phyloP scores from a whole-genome alignment of 176 grass and related monocot genomes.

The Alloteropsis semialata region DNA sequence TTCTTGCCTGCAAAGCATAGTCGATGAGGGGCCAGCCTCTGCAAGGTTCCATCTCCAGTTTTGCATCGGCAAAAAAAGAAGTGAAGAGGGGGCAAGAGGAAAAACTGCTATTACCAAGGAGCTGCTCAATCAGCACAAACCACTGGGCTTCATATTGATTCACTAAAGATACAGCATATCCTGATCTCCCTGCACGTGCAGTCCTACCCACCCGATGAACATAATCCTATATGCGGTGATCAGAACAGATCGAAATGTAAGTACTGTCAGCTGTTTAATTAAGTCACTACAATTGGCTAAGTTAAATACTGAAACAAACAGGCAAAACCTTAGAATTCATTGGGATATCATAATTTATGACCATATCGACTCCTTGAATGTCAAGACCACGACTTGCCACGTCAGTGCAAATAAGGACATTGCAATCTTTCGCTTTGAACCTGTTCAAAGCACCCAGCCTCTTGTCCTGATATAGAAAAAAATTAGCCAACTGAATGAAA shows the following conservation, averaged over 20 bases:
- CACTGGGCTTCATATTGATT: conserved; percentile 73
- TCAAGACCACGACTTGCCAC: conserved; percentile 88
- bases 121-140: conserved; percentile 61
- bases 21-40: background rate
- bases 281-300: background rate
- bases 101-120: conserved; percentile 57
- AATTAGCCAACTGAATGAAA: background rate
- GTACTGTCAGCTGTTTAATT: background rate
- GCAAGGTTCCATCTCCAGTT: background rate
- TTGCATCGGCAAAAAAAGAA: background rate
- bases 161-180: conserved; percentile 75
- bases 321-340: conserved; percentile 68
- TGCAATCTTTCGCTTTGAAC: conserved; percentile 73
- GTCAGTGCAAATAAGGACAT: conserved; percentile 74
- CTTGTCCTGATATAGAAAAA: conserved; percentile 56
- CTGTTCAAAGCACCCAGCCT: conserved; percentile 82
- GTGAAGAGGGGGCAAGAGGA: background rate
- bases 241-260: background rate
- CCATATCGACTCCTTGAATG: conserved; percentile 72
- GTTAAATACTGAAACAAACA: background rate
- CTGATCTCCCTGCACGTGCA: conserved; percentile 75
- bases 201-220: conserved; percentile 95
- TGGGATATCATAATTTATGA: conserved; percentile 90
- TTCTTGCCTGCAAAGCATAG: conserved; percentile 37
- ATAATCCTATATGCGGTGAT: conserved; percentile 59